Conservation (phyloP, 2,329 filamentous ascomycete species). For the Amauroascus verrucosus region DNA sequence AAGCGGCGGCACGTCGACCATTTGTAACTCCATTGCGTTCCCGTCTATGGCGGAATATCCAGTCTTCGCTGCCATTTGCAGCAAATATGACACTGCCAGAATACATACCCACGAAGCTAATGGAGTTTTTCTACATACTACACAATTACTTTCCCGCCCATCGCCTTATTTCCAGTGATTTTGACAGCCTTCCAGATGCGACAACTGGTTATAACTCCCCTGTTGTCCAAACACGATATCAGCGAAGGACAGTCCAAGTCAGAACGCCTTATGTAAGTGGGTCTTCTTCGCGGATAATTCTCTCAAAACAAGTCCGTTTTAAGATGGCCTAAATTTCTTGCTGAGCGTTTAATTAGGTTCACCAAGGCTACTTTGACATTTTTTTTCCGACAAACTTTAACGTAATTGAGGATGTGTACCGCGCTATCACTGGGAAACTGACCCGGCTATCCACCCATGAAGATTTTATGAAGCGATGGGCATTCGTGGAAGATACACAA, state of each 20-base stretch:
- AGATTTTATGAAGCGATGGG: slow-evolving; percentile 83
- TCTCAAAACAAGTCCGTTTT: neutral
- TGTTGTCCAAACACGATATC: slow-evolving; percentile 89
- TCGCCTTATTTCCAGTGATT: slow-evolving; percentile 80
- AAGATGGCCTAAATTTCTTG: neutral
- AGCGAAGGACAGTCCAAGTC: slow-evolving; percentile 78
- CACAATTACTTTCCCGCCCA: slow-evolving; percentile 83
- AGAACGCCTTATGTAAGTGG: slow-evolving; percentile 70
- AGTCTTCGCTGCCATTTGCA: slow-evolving; percentile 56
- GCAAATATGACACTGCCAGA: slow-evolving; percentile 72
- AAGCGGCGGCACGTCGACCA: slow-evolving; percentile 51
- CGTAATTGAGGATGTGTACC: slow-evolving; percentile 84
- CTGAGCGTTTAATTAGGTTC: slow-evolving; percentile 51
- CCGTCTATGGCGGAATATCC: slow-evolving; percentile 50
- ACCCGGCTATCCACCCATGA: slow-evolving; percentile 78
- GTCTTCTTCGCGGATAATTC: slow-evolving; percentile 7
- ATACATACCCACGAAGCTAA: slow-evolving; percentile 85
- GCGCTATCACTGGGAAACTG: slow-evolving; percentile 82
- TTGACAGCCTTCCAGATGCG: slow-evolving; percentile 73
- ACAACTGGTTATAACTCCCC: slow-evolving; percentile 79
- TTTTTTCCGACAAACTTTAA: slow-evolving; percentile 94
- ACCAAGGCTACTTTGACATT: slow-evolving; percentile 98
- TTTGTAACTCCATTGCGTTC: slow-evolving; percentile 38
- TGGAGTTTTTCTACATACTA: slow-evolving; percentile 94
- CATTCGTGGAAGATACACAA: slow-evolving; percentile 78